Base-by-base conservation (phyloP, 345 rosid species). In the Rhodamnia rubescens region DNA sequence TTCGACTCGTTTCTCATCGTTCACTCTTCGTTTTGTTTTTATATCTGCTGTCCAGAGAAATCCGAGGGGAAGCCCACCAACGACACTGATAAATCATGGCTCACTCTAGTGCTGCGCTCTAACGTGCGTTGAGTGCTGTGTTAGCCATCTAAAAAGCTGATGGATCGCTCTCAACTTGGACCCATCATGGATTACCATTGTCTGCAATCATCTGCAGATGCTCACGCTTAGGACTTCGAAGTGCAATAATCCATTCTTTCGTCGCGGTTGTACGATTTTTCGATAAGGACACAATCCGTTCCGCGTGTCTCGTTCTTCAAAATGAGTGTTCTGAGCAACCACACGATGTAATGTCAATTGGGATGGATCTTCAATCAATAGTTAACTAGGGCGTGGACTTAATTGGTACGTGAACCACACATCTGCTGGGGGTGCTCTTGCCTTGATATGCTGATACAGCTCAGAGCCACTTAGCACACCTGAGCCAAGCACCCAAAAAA, bases 221-320 rank as follows among this genome's bases (percentile, higher is more conserved):
- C 47, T 69, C 1, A 4, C 78, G 3, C 12, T 18, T 16, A 8
- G 2, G 11, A 18, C 78, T 1, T 32, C 0, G 12, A 8, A 69
- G 44, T 18, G 78, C 78, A 69, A 69, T 69, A 69, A 69, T 69
- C 32, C 47, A 69, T 69, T 32, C 78, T 69, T 42, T 56, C 59
- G 10, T 2, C 10, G 24, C 57, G 11, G 24, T 21, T 7, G 2
- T 21, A 8, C 26, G 57, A 54, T 21, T 8, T 54, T 7, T 8
- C 47, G 4, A 2, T 16, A 5, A 32, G 47, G 47, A 32, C 20
- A 1, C 78, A 8, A 69, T 32, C 78, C 24, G 1, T 5, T 16
- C 10, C 78, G 10, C 22, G 24, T 8, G 78, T 21, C 24, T 10
- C 18, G 42, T 61, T 29, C 2, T 15, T 42, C 18, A 29, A 61